Evolutionary conservation across 495 filamentous ascomycete species (phyloP).

Genomic region (Parmelia sp.): DNA sequence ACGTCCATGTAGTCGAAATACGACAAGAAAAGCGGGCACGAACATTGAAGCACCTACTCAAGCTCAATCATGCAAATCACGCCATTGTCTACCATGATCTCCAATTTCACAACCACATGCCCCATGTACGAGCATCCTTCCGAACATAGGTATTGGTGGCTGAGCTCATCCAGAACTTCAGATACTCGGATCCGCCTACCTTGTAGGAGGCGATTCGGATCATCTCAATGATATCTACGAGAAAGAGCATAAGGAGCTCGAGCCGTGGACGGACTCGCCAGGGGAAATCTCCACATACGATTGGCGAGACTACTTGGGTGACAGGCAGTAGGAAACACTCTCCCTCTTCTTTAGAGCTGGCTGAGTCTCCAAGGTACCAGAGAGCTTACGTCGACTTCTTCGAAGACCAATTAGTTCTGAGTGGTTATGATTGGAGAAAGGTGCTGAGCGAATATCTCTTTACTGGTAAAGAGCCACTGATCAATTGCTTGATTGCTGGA

Average conservation of each 20-base stretch:
- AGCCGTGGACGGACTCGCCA: slow-evolving; percentile 80
- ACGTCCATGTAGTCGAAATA: slow-evolving; percentile 72
- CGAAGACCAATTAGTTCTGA: slow-evolving; percentile 62
- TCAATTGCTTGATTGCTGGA: slow-evolving; percentile 64
- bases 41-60: slow-evolving; percentile 81
- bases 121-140: slow-evolving; percentile 54
- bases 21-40: slow-evolving; percentile 68
- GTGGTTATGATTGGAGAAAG: slow-evolving; percentile 68
- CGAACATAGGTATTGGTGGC: background rate
- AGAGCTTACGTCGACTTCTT: slow-evolving; percentile 83
- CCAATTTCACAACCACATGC: slow-evolving; percentile 78
- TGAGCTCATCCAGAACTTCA: slow-evolving; percentile 31
- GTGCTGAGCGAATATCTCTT: slow-evolving; percentile 66
- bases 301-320: slow-evolving; percentile 78
- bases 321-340: slow-evolving; percentile 45
- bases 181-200: slow-evolving; percentile 73
- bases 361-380: slow-evolving; percentile 57
- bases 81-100: slow-evolving; percentile 73
- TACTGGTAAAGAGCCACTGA: slow-evolving; percentile 61
- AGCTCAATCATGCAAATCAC: slow-evolving; percentile 86
- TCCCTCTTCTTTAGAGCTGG: background rate
- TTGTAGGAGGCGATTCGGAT: slow-evolving; percentile 66
- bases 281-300: slow-evolving; percentile 73
- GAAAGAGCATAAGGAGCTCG: slow-evolving; percentile 58
- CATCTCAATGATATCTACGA: slow-evolving; percentile 78